Conservation (phyloP, 2,329 filamentous ascomycete species). For the Alternaria gansuensis region DNA sequence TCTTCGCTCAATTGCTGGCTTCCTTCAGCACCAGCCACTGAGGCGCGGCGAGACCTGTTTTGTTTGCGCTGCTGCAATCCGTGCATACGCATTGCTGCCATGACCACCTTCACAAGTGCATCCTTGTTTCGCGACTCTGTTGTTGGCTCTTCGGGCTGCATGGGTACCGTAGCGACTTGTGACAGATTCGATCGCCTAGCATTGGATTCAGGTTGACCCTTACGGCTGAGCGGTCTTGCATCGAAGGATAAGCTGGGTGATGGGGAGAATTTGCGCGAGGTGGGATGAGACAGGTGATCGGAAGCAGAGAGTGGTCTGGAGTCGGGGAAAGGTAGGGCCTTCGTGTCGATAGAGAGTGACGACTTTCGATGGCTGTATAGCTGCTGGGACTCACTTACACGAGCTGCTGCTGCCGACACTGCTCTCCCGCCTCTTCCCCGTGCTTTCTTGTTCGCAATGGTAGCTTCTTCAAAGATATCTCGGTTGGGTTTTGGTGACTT, state of each 20-base stretch:
- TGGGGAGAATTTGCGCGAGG: conserved; percentile 39
- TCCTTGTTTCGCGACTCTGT: conserved; percentile 59
- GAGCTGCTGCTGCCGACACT: conserved; percentile 55
- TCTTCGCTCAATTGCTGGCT: conserved; percentile 37
- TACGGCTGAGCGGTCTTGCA: conserved; percentile 43
- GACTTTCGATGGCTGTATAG: conserved; percentile 47
- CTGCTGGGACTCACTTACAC: conserved; percentile 39
- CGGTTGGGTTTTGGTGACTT: conserved; percentile 54
- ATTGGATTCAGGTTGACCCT: conserved; percentile 37
- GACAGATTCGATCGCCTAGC: conserved; percentile 46
- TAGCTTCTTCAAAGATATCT: conserved; percentile 60
- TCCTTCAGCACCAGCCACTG: conserved; percentile 31
- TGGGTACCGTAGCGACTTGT: conserved; percentile 45
- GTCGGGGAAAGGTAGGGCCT: conserved; percentile 32
- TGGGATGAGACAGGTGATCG: conserved; percentile 32
- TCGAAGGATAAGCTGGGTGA: conserved; percentile 49
- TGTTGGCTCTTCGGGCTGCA: conserved; percentile 45
- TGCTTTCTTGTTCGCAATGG: conserved; percentile 54
- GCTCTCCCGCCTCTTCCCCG: conserved; percentile 55
- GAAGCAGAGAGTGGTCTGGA: conserved; percentile 40
- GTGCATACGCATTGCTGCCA: conserved; percentile 64
- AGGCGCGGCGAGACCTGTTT: conserved; percentile 38
- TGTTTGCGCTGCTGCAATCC: conserved; percentile 58
- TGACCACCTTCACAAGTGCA: conserved; percentile 59
- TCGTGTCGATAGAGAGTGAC: conserved; percentile 41